Base-by-base conservation (phyloP, 2,329 filamentous ascomycete genomes). In the Cladobotryum mycophilum region DNA sequence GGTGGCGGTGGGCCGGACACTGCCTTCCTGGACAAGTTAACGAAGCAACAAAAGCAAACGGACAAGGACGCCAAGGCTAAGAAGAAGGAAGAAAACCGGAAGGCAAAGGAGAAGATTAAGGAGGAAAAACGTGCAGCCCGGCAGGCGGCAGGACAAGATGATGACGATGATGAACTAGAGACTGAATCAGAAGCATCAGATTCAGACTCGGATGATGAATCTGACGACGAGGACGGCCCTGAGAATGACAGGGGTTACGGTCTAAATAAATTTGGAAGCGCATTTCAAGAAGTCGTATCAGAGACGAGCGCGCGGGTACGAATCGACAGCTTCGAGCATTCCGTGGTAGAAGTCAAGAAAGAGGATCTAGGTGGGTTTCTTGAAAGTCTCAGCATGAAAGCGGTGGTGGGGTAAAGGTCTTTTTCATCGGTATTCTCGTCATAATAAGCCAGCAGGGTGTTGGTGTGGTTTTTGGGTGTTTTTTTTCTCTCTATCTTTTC, bases 291-390 rank as follows among this genome's bases (percentile, higher is more conserved):
- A 63, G 93, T 97, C 1, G 88, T 96, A 2, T 81, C 86, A 47
- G 89, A 96, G 74, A 97, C 92, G 14, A 93, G 85, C 53, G 89
- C 92, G 1, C 74, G 91, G 14, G 90, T 97, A 17, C 77, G 90
- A 53, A 95, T 96, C 64, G 93, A 99, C 69, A 95, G 88, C 67
- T 99, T 99, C 63, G 93, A 99, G 70, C 89, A 96, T 67, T 95
- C 89, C 62, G 93, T 97, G 7, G 91, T 97, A 43, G 93, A 99
- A 67, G 92, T 99, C n/a, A 85, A 85, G 70, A 96, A 96, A 73
- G 93, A 97, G 65, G 93, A 97, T 69, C 72, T 99, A 25, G 82
- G 84, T 14, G 89, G 86, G 0, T 99, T 99, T 67, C 74, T 99
- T 58, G 93, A 99, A 72, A 85, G 86, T 50, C 69, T 99, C 64